Evolutionary conservation across 2,329 filamentous ascomycete genomes (phyloP).

Genomic region (Claviceps monticola): DNA sequence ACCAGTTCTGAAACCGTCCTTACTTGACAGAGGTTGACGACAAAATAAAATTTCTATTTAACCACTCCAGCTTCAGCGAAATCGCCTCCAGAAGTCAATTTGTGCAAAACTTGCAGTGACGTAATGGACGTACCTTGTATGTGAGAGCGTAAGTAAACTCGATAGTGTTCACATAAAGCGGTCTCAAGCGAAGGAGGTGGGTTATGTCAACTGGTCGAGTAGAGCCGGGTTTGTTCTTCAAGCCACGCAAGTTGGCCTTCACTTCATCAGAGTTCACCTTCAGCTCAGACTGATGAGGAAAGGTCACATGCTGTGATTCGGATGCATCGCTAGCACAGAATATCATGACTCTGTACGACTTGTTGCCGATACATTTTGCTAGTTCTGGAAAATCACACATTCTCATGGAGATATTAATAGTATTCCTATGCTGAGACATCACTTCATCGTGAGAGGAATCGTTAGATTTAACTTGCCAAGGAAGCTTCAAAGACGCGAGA

Average conservation of each 20-base stretch:
- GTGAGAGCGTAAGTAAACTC: slow-evolving; percentile 89
- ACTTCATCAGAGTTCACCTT: slow-evolving; percentile 80
- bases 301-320: slow-evolving; percentile 63
- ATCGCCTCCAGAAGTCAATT: background rate
- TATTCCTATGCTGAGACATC: slow-evolving; percentile 41
- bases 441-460: slow-evolving; percentile 20
- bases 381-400: slow-evolving; percentile 38
- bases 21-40: slow-evolving; percentile 62
- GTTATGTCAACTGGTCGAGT: slow-evolving; percentile 92
- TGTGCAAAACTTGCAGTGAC: slow-evolving; percentile 1
- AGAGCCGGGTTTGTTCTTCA: slow-evolving; percentile 93
- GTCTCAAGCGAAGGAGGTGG: slow-evolving; percentile 51
- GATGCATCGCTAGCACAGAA: slow-evolving; percentile 61
- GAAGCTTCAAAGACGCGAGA: background rate
- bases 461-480: slow-evolving; percentile 16
- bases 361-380: slow-evolving; percentile 43
- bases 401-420: slow-evolving; percentile 30
- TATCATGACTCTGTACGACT: slow-evolving; percentile 60
- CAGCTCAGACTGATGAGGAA: slow-evolving; percentile 85
- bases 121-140: slow-evolving; percentile 50
- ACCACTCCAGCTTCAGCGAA: slow-evolving; percentile 8
- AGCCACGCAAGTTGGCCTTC: slow-evolving; percentile 81
- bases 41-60: slow-evolving; percentile 55
- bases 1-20: slow-evolving; percentile 61
- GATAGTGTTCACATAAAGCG: slow-evolving; percentile 61